Evolutionary conservation across 2,329 filamentous ascomycete genomes (phyloP).

Genomic region (Aspergillus vadensis): DNA sequence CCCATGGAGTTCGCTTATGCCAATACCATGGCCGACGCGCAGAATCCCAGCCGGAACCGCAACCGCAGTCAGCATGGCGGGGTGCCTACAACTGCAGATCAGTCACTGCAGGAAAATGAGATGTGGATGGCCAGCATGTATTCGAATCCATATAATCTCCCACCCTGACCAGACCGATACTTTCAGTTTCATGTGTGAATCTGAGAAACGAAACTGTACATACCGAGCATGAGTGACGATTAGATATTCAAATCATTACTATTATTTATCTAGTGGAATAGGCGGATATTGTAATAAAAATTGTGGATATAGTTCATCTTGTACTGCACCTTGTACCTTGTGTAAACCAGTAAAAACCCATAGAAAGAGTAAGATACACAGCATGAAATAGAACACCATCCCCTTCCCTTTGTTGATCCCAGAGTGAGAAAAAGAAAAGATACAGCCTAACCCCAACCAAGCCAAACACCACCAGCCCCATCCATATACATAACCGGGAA

Average conservation of each 20-base stretch:
- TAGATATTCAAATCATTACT: background rate
- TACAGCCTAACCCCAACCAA: background rate
- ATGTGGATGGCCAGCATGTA: slow-evolving; percentile 14
- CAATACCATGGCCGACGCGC: background rate
- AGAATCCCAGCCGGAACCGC: background rate
- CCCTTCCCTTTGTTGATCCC: background rate
- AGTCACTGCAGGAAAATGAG: background rate
- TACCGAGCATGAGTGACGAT: background rate
- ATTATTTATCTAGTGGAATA: background rate
- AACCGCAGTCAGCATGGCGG: background rate
- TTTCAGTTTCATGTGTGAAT: background rate
- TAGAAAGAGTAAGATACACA: background rate
- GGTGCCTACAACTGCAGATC: background rate
- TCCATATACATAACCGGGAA: background rate
- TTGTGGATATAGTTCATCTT: background rate
- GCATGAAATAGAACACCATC: background rate
- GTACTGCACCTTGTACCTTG: background rate
- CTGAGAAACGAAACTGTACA: background rate
- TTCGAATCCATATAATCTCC: slow-evolving; percentile 1
- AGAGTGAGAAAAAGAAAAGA: background rate
- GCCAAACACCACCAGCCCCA: slow-evolving; percentile 1
- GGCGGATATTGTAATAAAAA: background rate
- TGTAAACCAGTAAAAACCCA: background rate
- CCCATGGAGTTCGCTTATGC: background rate
- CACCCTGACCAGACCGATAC: background rate